phyloP scores from a whole-genome alignment of 2,329 filamentous ascomycete species.

The Epichloe scottii region DNA sequence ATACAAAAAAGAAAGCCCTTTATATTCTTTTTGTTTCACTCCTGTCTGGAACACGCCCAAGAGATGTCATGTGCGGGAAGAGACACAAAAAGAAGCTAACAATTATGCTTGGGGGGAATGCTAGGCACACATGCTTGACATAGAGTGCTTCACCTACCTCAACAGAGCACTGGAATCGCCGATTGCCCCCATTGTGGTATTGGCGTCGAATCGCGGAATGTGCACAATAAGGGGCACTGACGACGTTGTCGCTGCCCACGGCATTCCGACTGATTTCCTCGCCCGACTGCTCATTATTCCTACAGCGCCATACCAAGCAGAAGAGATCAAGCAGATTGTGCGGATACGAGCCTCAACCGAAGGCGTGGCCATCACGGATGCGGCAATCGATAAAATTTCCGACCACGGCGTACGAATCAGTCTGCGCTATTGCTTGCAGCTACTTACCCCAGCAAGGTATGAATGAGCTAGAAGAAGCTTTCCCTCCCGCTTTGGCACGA shows the following conservation, averaged over 20 bases:
- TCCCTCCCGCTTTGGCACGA: background rate
- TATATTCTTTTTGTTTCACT: background rate
- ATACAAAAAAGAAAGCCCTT: background rate
- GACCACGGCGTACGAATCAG: slow-evolving; percentile 81
- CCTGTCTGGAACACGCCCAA: background rate
- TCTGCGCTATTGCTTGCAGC: slow-evolving; percentile 82
- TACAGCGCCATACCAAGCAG: slow-evolving; percentile 74
- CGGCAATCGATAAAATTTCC: slow-evolving; percentile 76
- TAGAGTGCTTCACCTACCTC: slow-evolving; percentile 98
- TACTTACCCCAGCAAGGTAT: slow-evolving; percentile 72
- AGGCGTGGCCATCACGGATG: slow-evolving; percentile 64
- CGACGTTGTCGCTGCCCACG: slow-evolving; percentile 75
- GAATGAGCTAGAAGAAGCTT: slow-evolving; percentile 10
- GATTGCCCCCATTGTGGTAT: slow-evolving; percentile 92
- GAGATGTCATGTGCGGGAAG: background rate
- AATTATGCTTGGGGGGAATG: background rate
- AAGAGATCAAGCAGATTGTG: slow-evolving; percentile 90
- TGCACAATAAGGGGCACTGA: slow-evolving; percentile 82
- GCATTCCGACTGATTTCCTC: slow-evolving; percentile 86
- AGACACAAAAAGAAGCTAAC: slow-evolving; percentile 3
- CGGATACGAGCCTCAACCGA: slow-evolving; percentile 73
- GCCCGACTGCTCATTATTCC: slow-evolving; percentile 91
- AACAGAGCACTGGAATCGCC: slow-evolving; percentile 93
- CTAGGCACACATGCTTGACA: slow-evolving; percentile 97
- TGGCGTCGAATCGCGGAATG: slow-evolving; percentile 92